A percentile compares a stretch with the other conserved stretches of the same genome.
phyloP scores from a whole-genome alignment of 495 filamentous ascomycete species.

The Penicillium fimorum region DNA sequence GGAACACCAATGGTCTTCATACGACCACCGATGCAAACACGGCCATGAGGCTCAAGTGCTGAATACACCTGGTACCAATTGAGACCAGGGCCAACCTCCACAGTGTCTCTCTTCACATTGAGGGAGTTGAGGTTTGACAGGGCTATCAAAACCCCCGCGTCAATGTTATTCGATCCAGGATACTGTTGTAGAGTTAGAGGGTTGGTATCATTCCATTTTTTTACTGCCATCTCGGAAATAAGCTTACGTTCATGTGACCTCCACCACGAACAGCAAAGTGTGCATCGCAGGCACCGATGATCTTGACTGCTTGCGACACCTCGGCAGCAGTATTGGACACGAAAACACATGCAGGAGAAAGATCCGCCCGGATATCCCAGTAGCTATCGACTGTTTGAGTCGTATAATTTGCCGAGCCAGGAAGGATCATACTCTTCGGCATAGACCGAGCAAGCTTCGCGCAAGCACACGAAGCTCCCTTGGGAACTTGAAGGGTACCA shows the following conservation, averaged over 20 bases:
- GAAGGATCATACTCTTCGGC: constrained; percentile 10
- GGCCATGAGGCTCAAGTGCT: constrained; percentile 33
- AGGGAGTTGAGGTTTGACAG: constrained; percentile 16
- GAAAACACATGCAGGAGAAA: constrained; percentile 36
- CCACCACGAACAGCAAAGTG: constrained; percentile 40
- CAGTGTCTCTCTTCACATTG: constrained; percentile 17
- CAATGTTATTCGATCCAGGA: constrained; percentile 33
- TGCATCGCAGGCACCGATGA: constrained; percentile 23
- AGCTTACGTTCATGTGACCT: constrained; percentile 35
- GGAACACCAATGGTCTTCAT: constrained; percentile 42
- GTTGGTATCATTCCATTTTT: no score
- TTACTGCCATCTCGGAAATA: no score
- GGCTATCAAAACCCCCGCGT: constrained; percentile 27
- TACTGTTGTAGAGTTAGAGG: constrained; percentile 14
- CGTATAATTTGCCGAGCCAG: constrained; percentile 18
- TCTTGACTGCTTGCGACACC: constrained; percentile 24
- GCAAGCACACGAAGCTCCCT: constrained; percentile 25
- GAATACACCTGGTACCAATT: constrained; percentile 43
- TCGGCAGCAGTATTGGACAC: constrained; percentile 26
- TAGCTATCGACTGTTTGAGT: constrained; percentile 15
- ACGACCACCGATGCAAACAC: constrained; percentile 36
- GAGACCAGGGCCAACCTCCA: constrained; percentile 38
- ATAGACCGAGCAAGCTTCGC: constrained; percentile 14
- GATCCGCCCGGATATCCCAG: constrained; percentile 30
- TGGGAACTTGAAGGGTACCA: constrained; percentile 6